Base-by-base conservation (phyloP, 1,284 basidiomycete genomes). In the Earliella scabrosa region DNA sequence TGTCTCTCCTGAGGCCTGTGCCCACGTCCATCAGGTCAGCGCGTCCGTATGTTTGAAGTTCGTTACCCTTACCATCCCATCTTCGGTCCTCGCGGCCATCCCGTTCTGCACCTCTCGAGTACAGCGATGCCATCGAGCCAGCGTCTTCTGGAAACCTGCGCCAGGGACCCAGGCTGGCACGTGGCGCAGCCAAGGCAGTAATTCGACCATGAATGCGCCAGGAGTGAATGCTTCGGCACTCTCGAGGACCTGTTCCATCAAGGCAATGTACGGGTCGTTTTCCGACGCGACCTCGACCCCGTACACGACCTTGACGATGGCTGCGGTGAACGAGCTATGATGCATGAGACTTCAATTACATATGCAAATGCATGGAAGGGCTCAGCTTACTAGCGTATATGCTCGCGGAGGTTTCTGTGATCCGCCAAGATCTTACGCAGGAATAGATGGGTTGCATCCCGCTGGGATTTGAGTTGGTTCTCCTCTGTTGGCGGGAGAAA, bases 141-240 rank as follows among this genome's bases (percentile, higher is more conserved):
- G 38, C 27, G 36, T 48, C 21, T 35, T 40, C 48, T 62, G 48
- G 39, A 66, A 66, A 13, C 58, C 62, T 4, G 64, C 54, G 0
- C 68, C 68, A 1, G 69, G 70, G 6, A 67, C 32, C 68, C 67
- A 71, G 3, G 20, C 39, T 0, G 69, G 69, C 1, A 69, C 45
- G 31, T 63, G 29, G 27, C 52, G 39, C 14, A 69, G 23, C 27
- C 60, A 46, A 0, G 68, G 66, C 4, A 68, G 11, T 29, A 46
- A 58, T 9, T 65, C 60, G 18, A 67, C 49, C 50, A 58, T 41
- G 20, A 54, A 64, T 18, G 45, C 54, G 0, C 52, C 64, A 1
- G 66, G 49, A 6, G 46, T 47, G 21, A 55, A 43, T 2, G 43
- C 47, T 14, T 44, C 51, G n/a, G 62, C 23, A 2, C 41, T 53